Evolutionary conservation across 768 basidiomycete species (phyloP).

Genomic region (Macrolepiota fuliginosa): DNA sequence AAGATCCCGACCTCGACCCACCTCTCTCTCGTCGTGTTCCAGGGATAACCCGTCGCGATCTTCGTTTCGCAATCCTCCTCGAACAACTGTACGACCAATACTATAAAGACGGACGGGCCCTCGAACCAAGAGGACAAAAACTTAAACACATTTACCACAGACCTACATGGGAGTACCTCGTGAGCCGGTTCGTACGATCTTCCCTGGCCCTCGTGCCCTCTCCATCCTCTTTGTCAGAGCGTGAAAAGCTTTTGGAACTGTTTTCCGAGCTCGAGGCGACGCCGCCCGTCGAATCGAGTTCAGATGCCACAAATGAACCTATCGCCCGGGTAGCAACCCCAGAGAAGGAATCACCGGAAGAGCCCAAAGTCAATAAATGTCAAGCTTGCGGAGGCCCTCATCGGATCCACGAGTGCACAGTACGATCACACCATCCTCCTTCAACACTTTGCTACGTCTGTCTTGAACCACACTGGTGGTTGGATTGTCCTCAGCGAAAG

Average conservation of each 20-base stretch:
- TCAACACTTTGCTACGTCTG: conserved; percentile 8
- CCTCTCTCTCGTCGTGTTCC: conserved; percentile 11
- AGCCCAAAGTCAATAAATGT: background rate
- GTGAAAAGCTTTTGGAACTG: background rate
- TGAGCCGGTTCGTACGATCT: conserved; percentile 4
- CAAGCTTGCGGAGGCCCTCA: conserved; percentile 4
- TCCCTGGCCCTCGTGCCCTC: background rate
- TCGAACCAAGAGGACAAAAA: background rate
- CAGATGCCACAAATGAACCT: background rate
- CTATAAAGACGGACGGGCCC: background rate
- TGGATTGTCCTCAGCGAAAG: conserved; percentile 7
- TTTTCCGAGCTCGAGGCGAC: background rate
- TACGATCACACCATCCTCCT: conserved; percentile 2
- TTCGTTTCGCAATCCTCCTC: conserved; percentile 1
- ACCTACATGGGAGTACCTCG: conserved; percentile 3
- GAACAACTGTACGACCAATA: conserved; percentile 4
- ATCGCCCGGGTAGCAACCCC: background rate
- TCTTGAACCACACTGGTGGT: conserved; percentile 12
- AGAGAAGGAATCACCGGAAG: background rate
- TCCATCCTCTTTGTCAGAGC: background rate
- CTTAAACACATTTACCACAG: background rate
- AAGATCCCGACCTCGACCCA: conserved; percentile 1
- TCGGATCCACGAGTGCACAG: background rate
- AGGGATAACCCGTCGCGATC: conserved; percentile 11
- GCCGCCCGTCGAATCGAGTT: background rate